These are phyloP conservation scores for Aspergillus fischeri DNA, from an alignment of 2,329 filamentous ascomycete species.

Conservation along the genomic window DNA sequence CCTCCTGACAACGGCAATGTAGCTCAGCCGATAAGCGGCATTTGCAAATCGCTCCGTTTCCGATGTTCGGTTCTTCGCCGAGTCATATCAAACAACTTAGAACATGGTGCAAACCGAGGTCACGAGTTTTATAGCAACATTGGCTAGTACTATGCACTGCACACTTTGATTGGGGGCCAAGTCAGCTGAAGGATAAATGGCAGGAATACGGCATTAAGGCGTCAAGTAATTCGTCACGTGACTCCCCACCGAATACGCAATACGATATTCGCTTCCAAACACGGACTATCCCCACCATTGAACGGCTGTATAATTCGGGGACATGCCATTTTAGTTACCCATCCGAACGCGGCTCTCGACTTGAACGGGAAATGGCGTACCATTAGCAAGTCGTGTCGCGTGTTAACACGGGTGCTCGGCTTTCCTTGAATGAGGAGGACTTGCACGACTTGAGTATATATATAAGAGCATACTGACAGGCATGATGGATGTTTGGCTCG, in stretches of 20 bases:
- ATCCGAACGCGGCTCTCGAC: not conserved
- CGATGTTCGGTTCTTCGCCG: not conserved
- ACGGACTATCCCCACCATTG: not conserved
- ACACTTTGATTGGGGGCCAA: too few relatives aligned
- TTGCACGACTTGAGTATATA: not conserved
- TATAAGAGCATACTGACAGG: not conserved
- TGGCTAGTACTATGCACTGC: too few relatives aligned
- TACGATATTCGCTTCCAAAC: not conserved
- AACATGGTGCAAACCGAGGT: not conserved
- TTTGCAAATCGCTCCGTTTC: not conserved
- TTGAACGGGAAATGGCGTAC: not conserved
- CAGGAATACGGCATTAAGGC: not conserved
- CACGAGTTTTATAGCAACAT: not conserved
- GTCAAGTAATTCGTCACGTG: not conserved
- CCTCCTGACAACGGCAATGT: not conserved
- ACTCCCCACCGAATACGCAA: not conserved
- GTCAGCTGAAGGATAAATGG: not conserved
- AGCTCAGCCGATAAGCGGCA: not conserved
- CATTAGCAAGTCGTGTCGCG: not conserved
- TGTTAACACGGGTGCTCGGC: not conserved
- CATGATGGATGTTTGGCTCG: not conserved
- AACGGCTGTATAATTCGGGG: not conserved
- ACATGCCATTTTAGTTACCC: not conserved
- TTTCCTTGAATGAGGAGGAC: not conserved
- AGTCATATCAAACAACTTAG: not conserved